Evolutionary conservation across 306 rosid species (phyloP).

Genomic region (Pachyrhizus erosus): DNA sequence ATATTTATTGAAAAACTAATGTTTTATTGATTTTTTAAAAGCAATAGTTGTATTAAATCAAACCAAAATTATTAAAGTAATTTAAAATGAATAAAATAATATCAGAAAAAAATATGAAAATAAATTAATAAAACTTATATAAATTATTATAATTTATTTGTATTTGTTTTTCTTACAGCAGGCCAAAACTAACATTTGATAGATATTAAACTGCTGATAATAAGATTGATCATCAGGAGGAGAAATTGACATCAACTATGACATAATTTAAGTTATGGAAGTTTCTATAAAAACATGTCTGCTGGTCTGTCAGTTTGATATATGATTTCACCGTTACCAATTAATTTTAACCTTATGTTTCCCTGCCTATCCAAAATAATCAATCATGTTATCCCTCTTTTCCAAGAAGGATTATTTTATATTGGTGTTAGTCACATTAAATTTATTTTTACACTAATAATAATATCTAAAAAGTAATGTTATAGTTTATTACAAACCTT

Average conservation of each 20-base stretch:
- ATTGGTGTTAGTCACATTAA: not conserved
- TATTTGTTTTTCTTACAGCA: not conserved
- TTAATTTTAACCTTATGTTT: not conserved
- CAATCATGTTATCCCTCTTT: not conserved
- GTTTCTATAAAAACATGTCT: not conserved
- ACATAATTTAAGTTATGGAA: not conserved
- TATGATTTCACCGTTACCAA: not conserved
- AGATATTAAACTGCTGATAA: not conserved
- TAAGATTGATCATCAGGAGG: not conserved
- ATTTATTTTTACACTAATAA: not conserved
- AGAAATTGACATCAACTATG: not conserved
- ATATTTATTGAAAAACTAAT: not conserved
- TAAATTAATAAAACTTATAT: not conserved
- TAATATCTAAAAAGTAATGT: not conserved
- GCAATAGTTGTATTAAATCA: not conserved
- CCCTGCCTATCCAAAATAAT: not conserved
- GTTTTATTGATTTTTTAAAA: not conserved
- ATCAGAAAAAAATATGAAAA: not conserved
- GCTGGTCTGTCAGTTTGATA: not conserved
- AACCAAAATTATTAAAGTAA: not conserved
- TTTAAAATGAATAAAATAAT: not conserved
- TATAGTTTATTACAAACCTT: not conserved
- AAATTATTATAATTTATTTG: not conserved
- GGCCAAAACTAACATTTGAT: not conserved
- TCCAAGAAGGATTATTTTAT: too few relatives aligned